These are phyloP conservation scores for Phytophthora aleatoria DNA, from an alignment of 352 stramenopile genomes.

Conservation along the genomic window DNA sequence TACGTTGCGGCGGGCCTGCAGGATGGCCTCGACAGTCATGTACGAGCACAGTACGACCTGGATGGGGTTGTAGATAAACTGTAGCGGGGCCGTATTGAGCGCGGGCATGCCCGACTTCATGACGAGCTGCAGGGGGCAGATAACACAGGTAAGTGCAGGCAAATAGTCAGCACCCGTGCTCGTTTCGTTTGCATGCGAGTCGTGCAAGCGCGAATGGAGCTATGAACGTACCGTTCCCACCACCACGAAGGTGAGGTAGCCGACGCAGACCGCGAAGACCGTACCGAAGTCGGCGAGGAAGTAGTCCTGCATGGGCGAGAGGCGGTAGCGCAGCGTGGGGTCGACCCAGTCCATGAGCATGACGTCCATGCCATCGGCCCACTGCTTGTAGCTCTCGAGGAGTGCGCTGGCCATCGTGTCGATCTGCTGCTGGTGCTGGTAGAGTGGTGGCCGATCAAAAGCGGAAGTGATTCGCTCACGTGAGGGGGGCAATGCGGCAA, in stretches of 20 bases:
- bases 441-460: slow-evolving; percentile 23
- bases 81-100: slow-evolving; percentile 69
- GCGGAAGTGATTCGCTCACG: slow-evolving; percentile 26
- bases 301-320: slow-evolving; percentile 42
- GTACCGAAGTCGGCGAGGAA: slow-evolving; percentile 42
- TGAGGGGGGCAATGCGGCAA: slow-evolving; percentile 23
- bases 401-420: slow-evolving; percentile 33
- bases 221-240: slow-evolving; percentile 34
- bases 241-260: slow-evolving; percentile 76
- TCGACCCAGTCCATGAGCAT: slow-evolving; percentile 47
- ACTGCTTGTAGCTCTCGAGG: slow-evolving; percentile 46
- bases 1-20: slow-evolving; percentile 89
- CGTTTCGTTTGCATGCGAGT: not conserved
- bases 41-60: slow-evolving; percentile 95
- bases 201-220: not conserved
- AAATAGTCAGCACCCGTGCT: slow-evolving; percentile 3
- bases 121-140: slow-evolving; percentile 33
- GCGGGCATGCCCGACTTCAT: slow-evolving; percentile 61
- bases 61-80: slow-evolving; percentile 95
- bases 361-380: slow-evolving; percentile 38
- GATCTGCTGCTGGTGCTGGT: slow-evolving; percentile 6
- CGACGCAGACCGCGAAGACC: slow-evolving; percentile 53
- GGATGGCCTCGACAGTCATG: slow-evolving; percentile 92
- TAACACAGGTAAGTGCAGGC: not conserved
- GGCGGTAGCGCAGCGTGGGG: slow-evolving; percentile 37